Percentiles rank a stretch among this genome's conserved stretches.
These are phyloP conservation scores for Dryadomyces quercivorus DNA, from an alignment of 2,329 filamentous ascomycete species.

Conservation along the genomic window DNA sequence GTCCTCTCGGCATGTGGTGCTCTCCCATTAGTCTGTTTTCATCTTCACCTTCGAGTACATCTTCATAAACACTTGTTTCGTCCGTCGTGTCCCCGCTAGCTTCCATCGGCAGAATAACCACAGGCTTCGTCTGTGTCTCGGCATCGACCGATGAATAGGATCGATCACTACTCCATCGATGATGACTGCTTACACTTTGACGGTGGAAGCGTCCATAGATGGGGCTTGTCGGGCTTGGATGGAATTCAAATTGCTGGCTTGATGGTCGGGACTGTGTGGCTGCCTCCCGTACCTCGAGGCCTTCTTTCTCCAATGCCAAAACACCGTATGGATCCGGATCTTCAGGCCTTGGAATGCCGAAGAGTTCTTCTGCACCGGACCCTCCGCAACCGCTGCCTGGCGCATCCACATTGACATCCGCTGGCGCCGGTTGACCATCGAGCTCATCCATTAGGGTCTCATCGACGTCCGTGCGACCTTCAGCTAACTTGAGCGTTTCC, in stretches of 20 bases:
- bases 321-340: conserved; percentile 27
- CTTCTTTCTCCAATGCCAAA: conserved; percentile 22
- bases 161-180: not conserved
- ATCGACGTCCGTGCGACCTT: conserved; percentile 22
- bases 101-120: conserved; percentile 4
- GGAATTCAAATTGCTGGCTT: conserved; percentile 24
- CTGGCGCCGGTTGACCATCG: conserved; percentile 21
- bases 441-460: conserved; percentile 20
- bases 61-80: conserved; percentile 7
- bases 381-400: conserved; percentile 5
- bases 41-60: not conserved
- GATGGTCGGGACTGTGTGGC: conserved; percentile 21
- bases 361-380: conserved; percentile 13
- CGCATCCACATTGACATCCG: conserved; percentile 21
- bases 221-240: conserved; percentile 23
- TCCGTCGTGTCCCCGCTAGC: not conserved
- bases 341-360: conserved; percentile 24
- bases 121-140: conserved; percentile 6
- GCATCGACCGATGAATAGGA: not conserved
- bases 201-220: conserved; percentile 13
- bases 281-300: conserved; percentile 24
- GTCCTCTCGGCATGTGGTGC: not conserved
- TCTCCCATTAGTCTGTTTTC: too few relatives aligned
- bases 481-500: conserved; percentile 14
- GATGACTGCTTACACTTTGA: conserved; percentile 5